phyloP scores from a whole-genome alignment of 2,329 filamentous ascomycete genomes.

The Colletotrichum limetticola region DNA sequence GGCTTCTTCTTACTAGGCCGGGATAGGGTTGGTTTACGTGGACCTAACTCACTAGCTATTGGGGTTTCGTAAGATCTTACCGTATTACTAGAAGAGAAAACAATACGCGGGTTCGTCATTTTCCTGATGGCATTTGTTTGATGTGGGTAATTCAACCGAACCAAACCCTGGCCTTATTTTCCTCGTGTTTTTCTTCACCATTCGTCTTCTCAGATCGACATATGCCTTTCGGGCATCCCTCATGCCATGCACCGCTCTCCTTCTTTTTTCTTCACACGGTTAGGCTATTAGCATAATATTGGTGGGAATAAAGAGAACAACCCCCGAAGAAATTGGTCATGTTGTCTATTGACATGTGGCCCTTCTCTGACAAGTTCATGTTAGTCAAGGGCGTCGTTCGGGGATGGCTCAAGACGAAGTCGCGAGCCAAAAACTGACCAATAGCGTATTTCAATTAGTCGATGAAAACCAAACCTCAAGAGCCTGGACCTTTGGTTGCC shows the following conservation, averaged over 20 bases:
- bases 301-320: not conserved
- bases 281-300: not conserved
- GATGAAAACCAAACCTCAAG: not conserved
- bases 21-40: not conserved
- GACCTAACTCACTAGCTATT: not conserved
- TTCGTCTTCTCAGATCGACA: not conserved
- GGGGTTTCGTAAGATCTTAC: not conserved
- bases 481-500: not conserved
- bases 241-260: not conserved
- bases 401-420: not conserved
- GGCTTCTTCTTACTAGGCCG: constrained; percentile 11
- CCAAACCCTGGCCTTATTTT: not conserved
- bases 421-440: not conserved
- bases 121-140: not conserved
- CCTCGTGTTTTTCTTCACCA: not conserved
- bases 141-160: not conserved
- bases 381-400: not conserved
- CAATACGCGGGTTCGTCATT: not conserved
- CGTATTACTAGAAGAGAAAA: not conserved
- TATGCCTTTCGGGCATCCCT: not conserved
- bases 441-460: constrained; percentile 31
- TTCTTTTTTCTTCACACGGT: not conserved
- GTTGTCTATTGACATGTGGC: not conserved
- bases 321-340: not conserved
- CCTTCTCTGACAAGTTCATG: not conserved